Evolutionary conservation across 306 rosid genomes (phyloP).

Genomic region (Sesbania bispinosa): DNA sequence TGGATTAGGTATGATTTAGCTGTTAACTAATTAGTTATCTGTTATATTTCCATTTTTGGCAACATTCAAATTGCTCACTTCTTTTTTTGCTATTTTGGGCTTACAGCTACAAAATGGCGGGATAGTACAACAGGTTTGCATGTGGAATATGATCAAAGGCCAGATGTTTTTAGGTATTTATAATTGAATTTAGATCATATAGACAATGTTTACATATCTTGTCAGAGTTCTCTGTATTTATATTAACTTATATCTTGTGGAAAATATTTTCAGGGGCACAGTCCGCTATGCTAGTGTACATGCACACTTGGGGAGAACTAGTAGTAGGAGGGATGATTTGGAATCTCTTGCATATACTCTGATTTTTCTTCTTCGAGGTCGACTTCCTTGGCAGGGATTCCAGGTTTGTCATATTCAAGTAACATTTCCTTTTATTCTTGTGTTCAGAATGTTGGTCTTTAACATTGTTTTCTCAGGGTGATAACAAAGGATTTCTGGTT

Average conservation of each 20-base stretch:
- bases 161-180: conserved; percentile 84
- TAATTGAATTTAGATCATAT: conserved; percentile 15
- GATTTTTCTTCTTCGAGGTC: conserved; percentile 79
- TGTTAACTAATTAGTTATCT: not conserved
- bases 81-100: conserved; percentile 23
- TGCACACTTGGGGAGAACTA: conserved; percentile 90
- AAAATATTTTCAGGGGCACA: conserved; percentile 58
- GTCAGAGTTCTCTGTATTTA: conserved; percentile 11
- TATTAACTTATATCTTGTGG: not conserved
- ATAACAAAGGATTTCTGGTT: conserved; percentile 82
- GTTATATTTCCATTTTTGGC: not conserved
- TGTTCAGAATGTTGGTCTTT: conserved; percentile 9
- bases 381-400: conserved; percentile 92
- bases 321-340: conserved; percentile 91
- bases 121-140: conserved; percentile 63
- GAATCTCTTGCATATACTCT: conserved; percentile 93
- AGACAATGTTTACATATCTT: conserved; percentile 1
- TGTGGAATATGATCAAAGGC: conserved; percentile 91
- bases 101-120: conserved; percentile 78
- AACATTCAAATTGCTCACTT: not conserved
- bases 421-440: not conserved
- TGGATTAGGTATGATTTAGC: conserved; percentile 67
- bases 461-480: conserved; percentile 59
- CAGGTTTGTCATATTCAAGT: conserved; percentile 56
- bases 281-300: conserved; percentile 85